Percentiles rank a stretch among this genome's conserved stretches.
These are phyloP conservation scores for Solanum gracilifrons DNA, from an alignment of 257 asterid genomes.

Conservation along the genomic window DNA sequence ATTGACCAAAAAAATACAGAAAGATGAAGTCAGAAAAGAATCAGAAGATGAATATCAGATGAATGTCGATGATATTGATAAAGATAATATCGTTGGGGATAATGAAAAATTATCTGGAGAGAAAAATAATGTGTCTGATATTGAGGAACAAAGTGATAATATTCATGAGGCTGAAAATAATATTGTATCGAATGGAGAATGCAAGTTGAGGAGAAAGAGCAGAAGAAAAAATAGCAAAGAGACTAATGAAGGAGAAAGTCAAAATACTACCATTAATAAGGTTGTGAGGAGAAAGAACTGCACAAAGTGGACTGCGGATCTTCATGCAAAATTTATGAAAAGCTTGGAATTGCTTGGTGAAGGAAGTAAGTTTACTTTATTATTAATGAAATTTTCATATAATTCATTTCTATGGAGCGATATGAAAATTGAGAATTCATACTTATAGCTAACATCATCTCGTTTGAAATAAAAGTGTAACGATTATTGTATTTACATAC, in stretches of 20 bases:
- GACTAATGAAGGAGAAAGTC: background rate
- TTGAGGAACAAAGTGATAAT: too few species aligned
- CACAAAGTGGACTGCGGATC: conserved; percentile 13
- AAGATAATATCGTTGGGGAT: too few species aligned
- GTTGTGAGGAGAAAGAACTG: background rate
- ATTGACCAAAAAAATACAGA: background rate
- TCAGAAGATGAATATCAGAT: background rate
- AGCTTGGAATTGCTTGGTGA: conserved; percentile 18
- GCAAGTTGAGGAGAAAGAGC: background rate
- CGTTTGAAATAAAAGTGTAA: background rate
- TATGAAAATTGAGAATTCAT: background rate
- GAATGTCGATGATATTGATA: background rate
- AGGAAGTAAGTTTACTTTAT: conserved; percentile 13
- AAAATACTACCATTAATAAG: background rate
- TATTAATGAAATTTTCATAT: background rate
- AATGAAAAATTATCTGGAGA: too few species aligned
- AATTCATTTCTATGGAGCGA: background rate
- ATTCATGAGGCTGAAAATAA: background rate
- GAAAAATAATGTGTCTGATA: background rate
- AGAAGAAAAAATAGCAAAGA: background rate
- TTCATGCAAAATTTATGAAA: conserved; percentile 10
- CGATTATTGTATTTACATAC: background rate
- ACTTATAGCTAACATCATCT: background rate
- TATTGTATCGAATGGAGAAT: background rate
- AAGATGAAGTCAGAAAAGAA: background rate